phyloP scores from a whole-genome alignment of 306 rosid species.

The Malus orientalis region DNA sequence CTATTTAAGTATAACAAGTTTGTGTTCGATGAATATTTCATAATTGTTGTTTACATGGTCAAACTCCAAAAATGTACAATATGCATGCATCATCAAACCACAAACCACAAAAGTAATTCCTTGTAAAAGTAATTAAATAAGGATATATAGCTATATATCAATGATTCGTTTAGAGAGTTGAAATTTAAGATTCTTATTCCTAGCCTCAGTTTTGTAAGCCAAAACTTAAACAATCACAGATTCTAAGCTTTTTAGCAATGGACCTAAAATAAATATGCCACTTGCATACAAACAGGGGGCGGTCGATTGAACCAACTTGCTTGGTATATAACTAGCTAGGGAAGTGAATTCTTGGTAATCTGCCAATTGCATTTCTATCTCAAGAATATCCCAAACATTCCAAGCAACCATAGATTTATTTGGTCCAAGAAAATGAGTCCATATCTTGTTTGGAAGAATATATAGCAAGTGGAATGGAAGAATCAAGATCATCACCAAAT shows the following conservation, averaged over 20 bases:
- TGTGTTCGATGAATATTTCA: not conserved
- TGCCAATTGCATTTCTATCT: slow-evolving; percentile 16
- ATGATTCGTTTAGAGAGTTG: not conserved
- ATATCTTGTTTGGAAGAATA: slow-evolving; percentile 21
- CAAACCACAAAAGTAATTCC: not conserved
- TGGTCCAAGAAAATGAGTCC: slow-evolving; percentile 8
- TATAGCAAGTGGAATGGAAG: slow-evolving; percentile 29
- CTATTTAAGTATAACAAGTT: not conserved
- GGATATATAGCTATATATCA: not conserved
- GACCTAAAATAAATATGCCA: not conserved
- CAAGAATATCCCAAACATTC: slow-evolving; percentile 21
- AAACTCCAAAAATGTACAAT: not conserved
- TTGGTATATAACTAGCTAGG: not conserved
- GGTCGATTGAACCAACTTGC: slow-evolving; percentile 13
- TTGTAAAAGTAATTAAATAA: not conserved
- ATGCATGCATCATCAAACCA: not conserved
- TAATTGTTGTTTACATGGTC: not conserved
- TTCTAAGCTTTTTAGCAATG: not conserved
- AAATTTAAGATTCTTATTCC: not conserved
- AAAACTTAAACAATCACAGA: not conserved
- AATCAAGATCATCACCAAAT: slow-evolving; percentile 22
- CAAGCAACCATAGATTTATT: slow-evolving; percentile 7
- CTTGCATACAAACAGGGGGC: slow-evolving; percentile 6
- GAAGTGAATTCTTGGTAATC: slow-evolving; percentile 18
- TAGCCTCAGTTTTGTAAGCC: not conserved